Evolutionary conservation across 305 asterid genomes (phyloP), one percentile per base, ranked within the genome.

Genomic region (Fraxinus floribunda): DNA sequence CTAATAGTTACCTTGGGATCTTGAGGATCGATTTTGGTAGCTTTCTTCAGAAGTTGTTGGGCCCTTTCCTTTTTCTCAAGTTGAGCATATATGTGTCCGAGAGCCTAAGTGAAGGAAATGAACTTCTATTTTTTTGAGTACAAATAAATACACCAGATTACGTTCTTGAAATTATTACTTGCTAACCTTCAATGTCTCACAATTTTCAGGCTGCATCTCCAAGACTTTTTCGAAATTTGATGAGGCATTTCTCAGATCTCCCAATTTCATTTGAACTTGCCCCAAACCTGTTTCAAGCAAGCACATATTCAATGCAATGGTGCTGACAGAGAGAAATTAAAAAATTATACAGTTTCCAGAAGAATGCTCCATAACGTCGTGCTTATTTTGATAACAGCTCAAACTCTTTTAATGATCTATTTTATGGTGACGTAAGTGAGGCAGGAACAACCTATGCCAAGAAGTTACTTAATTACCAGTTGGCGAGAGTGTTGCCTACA

Each of bases 261-360:
- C 99, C 88, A 95, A 85, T 89, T 95, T 95, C 90, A 94, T 89
- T 83, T 95, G 99, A 77, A 95, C 98, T 91, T 95, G 99, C 76
- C 98, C 99, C 86, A 95, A 79, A 49, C 99, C 99, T 95, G 86
- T 84, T 64, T 86, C 80, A 85, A 86, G 81, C 76, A 84, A 79
- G 80, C 68, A 82, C 73, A 77, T 11, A 78, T 38, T 70, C 46
- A 83, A 78, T 73, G 71, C 76, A 80, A 73, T 52, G 78, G 15
- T 68, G 49, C 38, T 60, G 39, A 32, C 55, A 11, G 1, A 5
- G 57, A 81, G 60, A 84, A 78, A 66, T 46, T 41, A 70, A 41
- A 41, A 52, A 72, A 15, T 44, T 44, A 44, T 44, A 44, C 55
- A 44, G 55, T 44, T 44, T 44, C 55, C 55, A 44, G 55, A 44